A percentile compares a stretch with the other conserved stretches of the same genome.
Conservation (phyloP, 768 basidiomycete species). For the Leccinellum luteum region DNA sequence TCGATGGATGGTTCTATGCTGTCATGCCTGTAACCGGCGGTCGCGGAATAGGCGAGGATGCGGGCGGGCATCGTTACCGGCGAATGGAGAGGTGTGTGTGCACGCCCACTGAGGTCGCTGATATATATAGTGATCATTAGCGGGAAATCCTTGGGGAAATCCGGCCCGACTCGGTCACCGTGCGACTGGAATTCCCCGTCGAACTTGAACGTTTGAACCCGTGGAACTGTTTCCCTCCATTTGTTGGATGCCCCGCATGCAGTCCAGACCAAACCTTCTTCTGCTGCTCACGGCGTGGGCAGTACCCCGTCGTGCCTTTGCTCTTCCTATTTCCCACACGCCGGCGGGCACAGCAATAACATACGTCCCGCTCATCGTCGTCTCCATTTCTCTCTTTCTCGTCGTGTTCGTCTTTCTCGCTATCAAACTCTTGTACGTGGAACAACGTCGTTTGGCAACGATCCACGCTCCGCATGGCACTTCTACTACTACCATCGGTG, state of each 20-base stretch:
- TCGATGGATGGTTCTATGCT: slow-evolving; percentile 71
- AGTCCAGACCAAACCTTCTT: neutral
- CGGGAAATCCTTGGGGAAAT: neutral
- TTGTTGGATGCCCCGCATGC: neutral
- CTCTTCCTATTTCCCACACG: slow-evolving; percentile 11
- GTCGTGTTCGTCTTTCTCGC: slow-evolving; percentile 15
- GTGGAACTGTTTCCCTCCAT: neutral
- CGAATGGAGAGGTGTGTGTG: neutral
- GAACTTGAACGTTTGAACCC: neutral
- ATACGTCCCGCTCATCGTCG: slow-evolving; percentile 11
- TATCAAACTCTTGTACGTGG: slow-evolving; percentile 28
- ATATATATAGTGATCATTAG: neutral
- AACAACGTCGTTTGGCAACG: slow-evolving; percentile 26
- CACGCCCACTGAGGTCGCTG: neutral
- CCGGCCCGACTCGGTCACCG: neutral
- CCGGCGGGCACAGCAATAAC: neutral
- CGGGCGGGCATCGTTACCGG: slow-evolving; percentile 26
- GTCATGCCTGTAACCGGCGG: slow-evolving; percentile 64
- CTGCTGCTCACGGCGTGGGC: neutral
- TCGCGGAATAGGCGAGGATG: slow-evolving; percentile 62
- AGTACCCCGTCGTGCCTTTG: slow-evolving; percentile 2
- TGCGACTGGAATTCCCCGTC: slow-evolving; percentile 18
- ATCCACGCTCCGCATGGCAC: slow-evolving; percentile 18
- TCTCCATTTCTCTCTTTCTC: slow-evolving; percentile 16
- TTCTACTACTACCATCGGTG: neutral